A percentile compares a stretch with the other conserved stretches of the same genome.
These are phyloP conservation scores for Closterium sp. DNA, from an alignment of 139 green algal genomes.

Conservation along the genomic window DNA sequence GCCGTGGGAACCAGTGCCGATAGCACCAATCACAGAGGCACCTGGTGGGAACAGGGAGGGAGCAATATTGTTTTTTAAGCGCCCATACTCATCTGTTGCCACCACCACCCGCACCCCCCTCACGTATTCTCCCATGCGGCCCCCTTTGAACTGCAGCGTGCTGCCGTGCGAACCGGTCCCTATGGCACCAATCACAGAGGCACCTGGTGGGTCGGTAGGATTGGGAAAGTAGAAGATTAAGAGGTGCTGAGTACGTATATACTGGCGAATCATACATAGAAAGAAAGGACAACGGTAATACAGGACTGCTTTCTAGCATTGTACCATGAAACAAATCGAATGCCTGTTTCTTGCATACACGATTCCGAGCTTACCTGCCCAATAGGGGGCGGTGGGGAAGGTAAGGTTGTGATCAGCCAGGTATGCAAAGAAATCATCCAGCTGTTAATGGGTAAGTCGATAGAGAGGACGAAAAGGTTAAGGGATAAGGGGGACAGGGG, in stretches of 20 bases:
- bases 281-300: no score
- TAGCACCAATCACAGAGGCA: neutral
- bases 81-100: neutral
- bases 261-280: no score
- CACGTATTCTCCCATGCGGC: slow-evolving; percentile 14
- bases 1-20: neutral
- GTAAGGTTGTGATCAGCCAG: neutral
- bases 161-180: neutral
- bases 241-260: no score
- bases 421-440: neutral
- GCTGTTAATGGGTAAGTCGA: neutral
- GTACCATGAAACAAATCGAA: neutral
- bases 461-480: neutral
- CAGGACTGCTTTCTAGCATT: no score
- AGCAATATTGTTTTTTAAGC: neutral
- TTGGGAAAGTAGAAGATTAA: no score
- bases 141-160: neutral
- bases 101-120: neutral
- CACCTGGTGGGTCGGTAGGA: neutral
- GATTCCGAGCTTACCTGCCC: neutral
- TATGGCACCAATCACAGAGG: neutral
- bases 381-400: neutral
- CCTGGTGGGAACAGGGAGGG: neutral
- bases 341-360: neutral
- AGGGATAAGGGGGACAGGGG: neutral